Base-by-base conservation (phyloP, 306 rosid genomes). In the Prunus mira region DNA sequence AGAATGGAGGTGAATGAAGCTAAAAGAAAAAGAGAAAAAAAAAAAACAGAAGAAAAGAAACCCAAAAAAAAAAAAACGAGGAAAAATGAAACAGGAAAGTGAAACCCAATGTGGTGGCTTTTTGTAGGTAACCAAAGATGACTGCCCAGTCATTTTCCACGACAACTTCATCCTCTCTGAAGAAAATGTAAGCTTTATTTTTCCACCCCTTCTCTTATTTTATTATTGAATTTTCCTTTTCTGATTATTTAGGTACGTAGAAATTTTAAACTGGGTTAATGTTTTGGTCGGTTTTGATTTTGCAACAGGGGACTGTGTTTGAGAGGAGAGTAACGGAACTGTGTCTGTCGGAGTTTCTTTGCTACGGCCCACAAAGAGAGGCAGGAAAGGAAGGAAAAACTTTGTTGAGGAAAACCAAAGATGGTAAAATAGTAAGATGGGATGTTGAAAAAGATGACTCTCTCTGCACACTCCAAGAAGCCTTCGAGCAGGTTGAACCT, bases 91-190 rank as follows among this genome's bases (percentile, higher is more conserved):
- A 66, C 69, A 15, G 65, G 72, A 65, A 66, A 55, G 78, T 65
- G 70, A 72, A 65, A 75, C 65, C 76, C 64, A 65, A 68, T 72
- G 38, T 69, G 82, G 80, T 72, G 85, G 87, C 15, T 81, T 84
- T 87, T 87, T 87, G 89, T 76, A 87, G 91, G 88, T 87, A 69
- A 87, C 91, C 25, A 85, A 32, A 61, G 91, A 87, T 80, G 79
- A 69, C 65, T 87, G 79, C 79, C 89, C 91, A 0, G 78, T 87
- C 69, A 87, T 87, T 50, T 87, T 87, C 76, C 91, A 87, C 77
- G 91, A 87, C 78, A 71, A 87, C 54, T 67, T 80, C 69, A 85
- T 87, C 55, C 78, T 87, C 75, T 75, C 91, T 20, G 72, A 67
- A 30, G 70, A 87, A 49, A 38, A 84, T 17, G 88, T 82, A 74